Base-by-base conservation (phyloP, 768 basidiomycete species). In the Trametes cubensis region DNA sequence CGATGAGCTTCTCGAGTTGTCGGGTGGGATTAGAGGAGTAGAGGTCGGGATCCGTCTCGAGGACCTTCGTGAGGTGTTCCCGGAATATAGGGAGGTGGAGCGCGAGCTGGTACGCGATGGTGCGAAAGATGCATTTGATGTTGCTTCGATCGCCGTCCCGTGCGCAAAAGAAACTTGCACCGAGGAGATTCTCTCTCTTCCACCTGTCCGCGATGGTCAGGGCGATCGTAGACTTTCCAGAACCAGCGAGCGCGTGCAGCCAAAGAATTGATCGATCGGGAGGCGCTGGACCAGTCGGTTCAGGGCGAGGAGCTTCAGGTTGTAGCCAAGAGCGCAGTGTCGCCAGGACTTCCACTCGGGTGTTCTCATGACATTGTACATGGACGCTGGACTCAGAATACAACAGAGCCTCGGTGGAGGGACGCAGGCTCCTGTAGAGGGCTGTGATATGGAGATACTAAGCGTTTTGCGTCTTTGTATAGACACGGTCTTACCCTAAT, bases 141-240 rank as follows among this genome's bases (percentile, higher is more conserved):
- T 64, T 58, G 25, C 48, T 63, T 13, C 55, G 34, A 20, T 66
- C 62, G 8, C 47, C 53, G 34, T 58, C 55, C 23, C 60, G 55
- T 1, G 64, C 66, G 30, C 64, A 66, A 28, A 66, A 66, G 48
- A 66, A 66, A 21, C 47, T 63, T 6, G 64, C 64, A 15, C 64
- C 64, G 7, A 66, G 62, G 18, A 53, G 28, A 3, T 45, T 20
- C 13, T 59, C 50, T 7, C 39, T 46, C 18, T 58, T 40, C 25
- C 28, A 45, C 23, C 38, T 23, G 8, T 59, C 17, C 17, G 56
- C 56, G 30, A 64, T 28, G 10, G 55, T 63, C 17, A 40, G 52
- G 28, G 64, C 61, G 17, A 66, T 42, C 3, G 62, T 64, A 23
- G 62, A 54, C 30, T 66, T 66, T 18, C 64, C 64, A 15, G 50